These are phyloP conservation scores for Oryza meyeriana DNA, from an alignment of 176 grass and related monocot species.

Conservation along the genomic window DNA sequence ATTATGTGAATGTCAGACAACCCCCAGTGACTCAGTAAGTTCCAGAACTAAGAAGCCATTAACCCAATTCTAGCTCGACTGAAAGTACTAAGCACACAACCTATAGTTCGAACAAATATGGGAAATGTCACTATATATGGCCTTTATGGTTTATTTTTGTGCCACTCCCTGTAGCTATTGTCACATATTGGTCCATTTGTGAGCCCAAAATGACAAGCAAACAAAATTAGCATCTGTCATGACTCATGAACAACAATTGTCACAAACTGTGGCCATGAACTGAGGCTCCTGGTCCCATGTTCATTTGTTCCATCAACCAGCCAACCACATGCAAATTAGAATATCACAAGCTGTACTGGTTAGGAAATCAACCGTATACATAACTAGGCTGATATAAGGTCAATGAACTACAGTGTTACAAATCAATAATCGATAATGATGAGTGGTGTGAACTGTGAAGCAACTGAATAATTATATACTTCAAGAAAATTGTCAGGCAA, in stretches of 20 bases:
- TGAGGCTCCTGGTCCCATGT: not conserved
- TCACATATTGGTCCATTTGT: not conserved
- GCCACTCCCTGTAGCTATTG: not conserved
- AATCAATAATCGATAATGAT: constrained; percentile 8
- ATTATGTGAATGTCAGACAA: not conserved
- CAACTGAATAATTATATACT: not conserved
- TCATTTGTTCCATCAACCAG: constrained; percentile 30
- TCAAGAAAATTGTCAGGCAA: constrained; percentile 3
- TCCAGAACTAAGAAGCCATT: not conserved
- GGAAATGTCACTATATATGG: not conserved
- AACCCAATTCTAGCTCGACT: not conserved
- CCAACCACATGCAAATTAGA: not conserved
- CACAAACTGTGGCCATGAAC: not conserved
- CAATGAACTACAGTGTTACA: not conserved
- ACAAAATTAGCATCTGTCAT: not conserved
- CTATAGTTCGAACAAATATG: not conserved
- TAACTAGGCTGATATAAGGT: not conserved
- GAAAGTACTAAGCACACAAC: constrained; percentile 1
- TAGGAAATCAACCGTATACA: not conserved
- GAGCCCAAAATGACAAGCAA: not conserved
- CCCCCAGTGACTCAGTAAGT: not conserved
- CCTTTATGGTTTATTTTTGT: not conserved
- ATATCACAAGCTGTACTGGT: not conserved
- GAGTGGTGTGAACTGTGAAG: constrained; percentile 18
- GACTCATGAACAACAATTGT: not conserved